Evolutionary conservation across 352 stramenopile species (phyloP).

Genomic region (Phytopythium sindhum): DNA sequence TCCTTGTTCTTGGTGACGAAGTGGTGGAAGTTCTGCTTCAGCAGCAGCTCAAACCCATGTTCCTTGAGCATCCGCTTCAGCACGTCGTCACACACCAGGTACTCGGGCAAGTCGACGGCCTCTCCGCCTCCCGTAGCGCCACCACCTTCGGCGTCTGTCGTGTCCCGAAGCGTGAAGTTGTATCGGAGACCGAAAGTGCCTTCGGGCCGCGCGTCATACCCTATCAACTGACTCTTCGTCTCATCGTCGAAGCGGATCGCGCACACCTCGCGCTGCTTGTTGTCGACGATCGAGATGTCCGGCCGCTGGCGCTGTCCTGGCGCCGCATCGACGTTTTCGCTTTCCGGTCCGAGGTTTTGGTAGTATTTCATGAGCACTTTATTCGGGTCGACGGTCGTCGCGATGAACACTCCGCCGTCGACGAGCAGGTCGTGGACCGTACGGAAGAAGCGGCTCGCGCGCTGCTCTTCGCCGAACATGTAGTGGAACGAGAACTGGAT

Average conservation of each 20-base stretch:
- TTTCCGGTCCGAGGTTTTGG: conserved; percentile 42
- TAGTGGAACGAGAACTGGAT: conserved; percentile 99
- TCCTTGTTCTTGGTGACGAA: conserved; percentile 78
- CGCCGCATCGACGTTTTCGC: conserved; percentile 8
- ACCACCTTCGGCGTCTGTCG: conserved; percentile 36
- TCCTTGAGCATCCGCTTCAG: conserved; percentile 58
- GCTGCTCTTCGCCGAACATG: conserved; percentile 95
- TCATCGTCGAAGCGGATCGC: conserved; percentile 70
- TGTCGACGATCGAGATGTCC: conserved; percentile 65
- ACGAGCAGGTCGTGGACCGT: conserved; percentile 91
- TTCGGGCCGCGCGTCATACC: conserved; percentile 28
- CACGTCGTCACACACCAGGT: conserved; percentile 86
- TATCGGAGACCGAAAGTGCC: conserved; percentile 86
- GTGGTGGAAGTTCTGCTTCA: conserved; percentile 85
- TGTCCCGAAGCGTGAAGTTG: conserved; percentile 88
- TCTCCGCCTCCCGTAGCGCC: conserved; percentile 31
- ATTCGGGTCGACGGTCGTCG: conserved; percentile 96
- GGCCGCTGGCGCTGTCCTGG: conserved; percentile 11
- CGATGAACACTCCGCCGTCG: conserved; percentile 93
- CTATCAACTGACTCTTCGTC: conserved; percentile 42
- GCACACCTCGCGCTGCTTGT: conserved; percentile 76
- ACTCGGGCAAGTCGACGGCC: conserved; percentile 89
- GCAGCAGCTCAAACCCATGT: conserved; percentile 75
- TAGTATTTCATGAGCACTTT: conserved; percentile 87
- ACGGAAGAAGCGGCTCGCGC: conserved; percentile 92